Conservation (phyloP, 306 rosid genomes). For the Lathyrus oleraceus region DNA sequence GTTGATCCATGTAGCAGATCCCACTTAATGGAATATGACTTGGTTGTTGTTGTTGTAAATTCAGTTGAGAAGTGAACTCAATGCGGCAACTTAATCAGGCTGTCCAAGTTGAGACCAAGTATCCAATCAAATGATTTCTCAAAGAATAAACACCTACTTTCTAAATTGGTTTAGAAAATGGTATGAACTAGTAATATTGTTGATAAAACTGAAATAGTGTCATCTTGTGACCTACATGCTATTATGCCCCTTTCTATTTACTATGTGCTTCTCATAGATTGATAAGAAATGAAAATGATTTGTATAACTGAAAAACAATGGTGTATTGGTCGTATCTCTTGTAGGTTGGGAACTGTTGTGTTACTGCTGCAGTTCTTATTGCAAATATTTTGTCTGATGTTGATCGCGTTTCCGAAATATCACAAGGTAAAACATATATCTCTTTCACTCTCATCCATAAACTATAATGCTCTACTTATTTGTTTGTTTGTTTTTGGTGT, state of each 20-base stretch:
- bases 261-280: constrained; percentile 10
- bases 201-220: not conserved
- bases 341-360: constrained; percentile 82
- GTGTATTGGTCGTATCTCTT: constrained; percentile 38
- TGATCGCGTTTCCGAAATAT: constrained; percentile 56
- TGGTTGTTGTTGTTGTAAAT: not conserved
- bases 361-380: constrained; percentile 74
- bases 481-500: constrained; percentile 1
- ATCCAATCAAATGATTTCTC: not conserved
- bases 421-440: constrained; percentile 51
- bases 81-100: not conserved
- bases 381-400: constrained; percentile 87
- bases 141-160: not conserved
- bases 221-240: not conserved
- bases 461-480: constrained; percentile 1
- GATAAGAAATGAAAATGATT: constrained; percentile 26
- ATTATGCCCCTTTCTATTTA: constrained; percentile 10
- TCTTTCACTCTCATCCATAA: constrained; percentile 8
- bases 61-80: not conserved
- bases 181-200: not conserved
- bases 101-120: not conserved
- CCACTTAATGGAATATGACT: too few relatives aligned
- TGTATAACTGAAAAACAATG: constrained; percentile 27
- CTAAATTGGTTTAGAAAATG: constrained; percentile 3
- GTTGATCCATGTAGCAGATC: too few relatives aligned